Conservation (phyloP, 352 stramenopile genomes). For the Albugo laibachii region DNA sequence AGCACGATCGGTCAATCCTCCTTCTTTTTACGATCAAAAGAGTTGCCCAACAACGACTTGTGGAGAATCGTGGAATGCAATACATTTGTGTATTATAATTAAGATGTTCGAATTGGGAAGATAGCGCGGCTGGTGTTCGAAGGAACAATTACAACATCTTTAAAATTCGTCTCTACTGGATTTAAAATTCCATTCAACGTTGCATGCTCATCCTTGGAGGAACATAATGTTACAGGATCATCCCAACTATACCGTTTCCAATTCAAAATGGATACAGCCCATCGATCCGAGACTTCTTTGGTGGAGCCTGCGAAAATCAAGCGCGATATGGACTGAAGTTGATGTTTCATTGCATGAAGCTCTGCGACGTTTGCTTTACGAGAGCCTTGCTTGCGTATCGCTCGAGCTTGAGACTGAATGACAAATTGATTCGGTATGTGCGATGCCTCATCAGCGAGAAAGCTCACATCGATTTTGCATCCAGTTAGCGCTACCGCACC, state of each 20-base stretch:
- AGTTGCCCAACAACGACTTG: too few species aligned
- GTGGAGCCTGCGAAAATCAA: conserved; percentile 32
- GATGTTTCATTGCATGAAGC: neutral
- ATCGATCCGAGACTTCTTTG: conserved; percentile 34
- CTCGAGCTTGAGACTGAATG: conserved; percentile 21
- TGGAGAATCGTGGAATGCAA: too few species aligned
- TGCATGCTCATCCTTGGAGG: conserved; percentile 40
- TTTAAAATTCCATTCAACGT: conserved; percentile 9
- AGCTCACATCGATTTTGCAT: conserved; percentile 45
- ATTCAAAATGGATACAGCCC: conserved; percentile 60
- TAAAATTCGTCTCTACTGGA: too few species aligned
- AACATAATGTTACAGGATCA: conserved; percentile 55
- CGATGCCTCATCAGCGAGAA: conserved; percentile 31
- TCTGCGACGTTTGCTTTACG: neutral
- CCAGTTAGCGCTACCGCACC: conserved; percentile 46
- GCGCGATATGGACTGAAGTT: neutral
- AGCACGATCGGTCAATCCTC: too few species aligned
- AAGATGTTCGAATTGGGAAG: too few species aligned
- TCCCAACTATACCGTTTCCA: conserved; percentile 78
- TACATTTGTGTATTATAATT: too few species aligned
- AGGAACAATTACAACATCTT: too few species aligned
- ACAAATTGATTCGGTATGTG: conserved; percentile 33
- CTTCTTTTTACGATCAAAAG: too few species aligned
- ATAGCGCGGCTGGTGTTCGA: too few species aligned
- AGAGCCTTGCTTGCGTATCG: neutral